A percentile compares a stretch with the other conserved stretches of the same genome.
These are phyloP conservation scores for Kuraishia molischiana DNA, from an alignment of 805 yeast genomes.

Conservation along the genomic window DNA sequence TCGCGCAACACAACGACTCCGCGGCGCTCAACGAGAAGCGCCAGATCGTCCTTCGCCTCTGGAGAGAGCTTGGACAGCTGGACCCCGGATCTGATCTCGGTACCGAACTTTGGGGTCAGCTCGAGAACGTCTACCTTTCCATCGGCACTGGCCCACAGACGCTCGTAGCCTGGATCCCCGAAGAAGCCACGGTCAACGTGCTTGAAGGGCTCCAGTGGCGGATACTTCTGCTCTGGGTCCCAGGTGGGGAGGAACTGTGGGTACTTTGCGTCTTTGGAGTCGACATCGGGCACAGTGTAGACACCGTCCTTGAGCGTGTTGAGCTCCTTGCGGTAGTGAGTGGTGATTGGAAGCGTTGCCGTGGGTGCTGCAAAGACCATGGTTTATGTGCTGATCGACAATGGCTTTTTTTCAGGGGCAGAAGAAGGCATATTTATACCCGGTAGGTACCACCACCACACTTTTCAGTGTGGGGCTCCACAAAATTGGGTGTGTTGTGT, in stretches of 20 bases:
- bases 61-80: conserved; percentile 31
- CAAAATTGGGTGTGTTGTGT: too few species aligned
- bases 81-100: conserved; percentile 25
- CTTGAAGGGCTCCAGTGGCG: conserved; percentile 42
- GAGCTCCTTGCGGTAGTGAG: too few species aligned
- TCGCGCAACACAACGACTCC: conserved; percentile 36
- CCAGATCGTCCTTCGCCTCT: conserved; percentile 36
- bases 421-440: too few species aligned
- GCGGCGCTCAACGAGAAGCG: conserved; percentile 34
- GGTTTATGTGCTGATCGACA: too few species aligned
- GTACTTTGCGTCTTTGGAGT: conserved; percentile 23
- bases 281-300: conserved; percentile 31
- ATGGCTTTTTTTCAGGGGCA: too few species aligned
- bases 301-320: conserved; percentile 41
- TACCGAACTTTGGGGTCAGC: conserved; percentile 35
- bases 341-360: too few species aligned
- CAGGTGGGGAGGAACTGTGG: conserved; percentile 62
- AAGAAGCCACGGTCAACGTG: conserved; percentile 49
- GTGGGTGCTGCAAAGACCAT: too few species aligned
- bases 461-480: too few species aligned
- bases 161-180: conserved; percentile 49
- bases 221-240: conserved; percentile 48
- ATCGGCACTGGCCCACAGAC: conserved; percentile 26
- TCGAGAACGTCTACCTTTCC: conserved; percentile 8
- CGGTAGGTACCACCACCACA: too few species aligned